Base-by-base conservation (phyloP, 495 filamentous ascomycete species). In the Xylaria flabelliformis region DNA sequence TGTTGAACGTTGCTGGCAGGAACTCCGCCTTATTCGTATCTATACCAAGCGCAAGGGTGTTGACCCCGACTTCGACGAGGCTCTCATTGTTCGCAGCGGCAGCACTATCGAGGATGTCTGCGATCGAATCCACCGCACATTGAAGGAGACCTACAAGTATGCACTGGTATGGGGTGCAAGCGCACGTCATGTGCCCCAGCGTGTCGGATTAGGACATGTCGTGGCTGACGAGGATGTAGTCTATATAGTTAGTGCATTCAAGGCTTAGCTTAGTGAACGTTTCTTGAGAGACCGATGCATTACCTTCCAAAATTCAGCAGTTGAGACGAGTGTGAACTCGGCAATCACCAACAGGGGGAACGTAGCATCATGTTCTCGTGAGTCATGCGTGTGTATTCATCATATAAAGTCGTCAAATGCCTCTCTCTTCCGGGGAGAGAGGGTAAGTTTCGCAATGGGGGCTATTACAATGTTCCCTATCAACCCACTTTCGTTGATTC, bases 131-230 rank as follows among this genome's bases (percentile, higher is more conserved):
- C 97, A 99, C 83, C 88, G 97, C 44, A 94, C 91, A 36, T 83
- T 99, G 71, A 98, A 98, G 87, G 97, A 99, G 58, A 97, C 94
- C 3, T 99, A 98, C 85, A 99, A 98, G 84, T 98, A 98, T 84
- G 97, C 97, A 1, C 81, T 98, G 76, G 97, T 99, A 3, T 99
- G 97, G 97, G 97, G 97, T 26, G 94, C 93, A 13, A 98, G 95
- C 82, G 96, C 96, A 26, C 86, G 94, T 74, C 97, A 99, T 87
- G 86, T 97, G 17, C 96, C 97, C 17, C 97, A 99, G 83, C 87
- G 97, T 56, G 95, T 98, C 41, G 97, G 97, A 3, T 81, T 99
- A 78, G 85, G 88, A 10, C 97, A 99, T 88, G 74, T 88, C 51
- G 95, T 99, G 70, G 86, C 91, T 2, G 97, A 99, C 77, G 97